Percentiles rank a stretch among this genome's conserved stretches.
phyloP scores from a whole-genome alignment of 75 land plant genomes.

The Chamaecyparis obtusa region DNA sequence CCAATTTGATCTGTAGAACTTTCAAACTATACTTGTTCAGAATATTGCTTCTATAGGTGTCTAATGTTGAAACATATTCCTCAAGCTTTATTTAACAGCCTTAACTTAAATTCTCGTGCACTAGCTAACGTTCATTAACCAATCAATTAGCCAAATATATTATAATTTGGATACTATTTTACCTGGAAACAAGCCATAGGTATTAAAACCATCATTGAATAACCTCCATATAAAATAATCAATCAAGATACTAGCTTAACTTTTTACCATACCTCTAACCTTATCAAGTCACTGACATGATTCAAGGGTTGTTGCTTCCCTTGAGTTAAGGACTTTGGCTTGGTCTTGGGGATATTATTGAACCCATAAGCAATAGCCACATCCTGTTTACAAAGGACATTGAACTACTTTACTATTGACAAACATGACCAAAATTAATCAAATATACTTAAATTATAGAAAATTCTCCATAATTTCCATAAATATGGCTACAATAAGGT shows the following conservation, averaged over 20 bases:
- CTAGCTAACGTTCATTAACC: neutral
- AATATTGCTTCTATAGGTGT: neutral
- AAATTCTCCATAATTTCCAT: neutral
- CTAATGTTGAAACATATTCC: neutral
- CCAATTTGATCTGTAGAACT: neutral
- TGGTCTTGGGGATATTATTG: constrained; percentile 73
- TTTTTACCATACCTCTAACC: constrained; percentile 62
- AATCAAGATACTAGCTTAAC: neutral
- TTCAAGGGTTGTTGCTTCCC: constrained; percentile 71
- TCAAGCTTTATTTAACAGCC: neutral
- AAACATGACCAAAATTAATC: neutral
- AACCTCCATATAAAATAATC: neutral
- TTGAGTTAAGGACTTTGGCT: constrained; percentile 46
- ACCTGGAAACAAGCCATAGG: neutral
- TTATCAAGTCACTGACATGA: constrained; percentile 62
- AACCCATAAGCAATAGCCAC: constrained; percentile 95
- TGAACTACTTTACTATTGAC: too few species aligned
- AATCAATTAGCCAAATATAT: neutral
- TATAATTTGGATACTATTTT: neutral
- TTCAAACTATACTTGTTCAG: neutral
- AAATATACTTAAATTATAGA: neutral
- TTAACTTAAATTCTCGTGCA: neutral
- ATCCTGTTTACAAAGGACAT: constrained; percentile 48
- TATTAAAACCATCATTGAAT: neutral
- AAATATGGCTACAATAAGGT: neutral